Percentiles rank a stretch among this genome's conserved stretches.
Evolutionary conservation across 768 basidiomycete genomes (phyloP).

Genomic region (Rhodotorula babjevae): DNA sequence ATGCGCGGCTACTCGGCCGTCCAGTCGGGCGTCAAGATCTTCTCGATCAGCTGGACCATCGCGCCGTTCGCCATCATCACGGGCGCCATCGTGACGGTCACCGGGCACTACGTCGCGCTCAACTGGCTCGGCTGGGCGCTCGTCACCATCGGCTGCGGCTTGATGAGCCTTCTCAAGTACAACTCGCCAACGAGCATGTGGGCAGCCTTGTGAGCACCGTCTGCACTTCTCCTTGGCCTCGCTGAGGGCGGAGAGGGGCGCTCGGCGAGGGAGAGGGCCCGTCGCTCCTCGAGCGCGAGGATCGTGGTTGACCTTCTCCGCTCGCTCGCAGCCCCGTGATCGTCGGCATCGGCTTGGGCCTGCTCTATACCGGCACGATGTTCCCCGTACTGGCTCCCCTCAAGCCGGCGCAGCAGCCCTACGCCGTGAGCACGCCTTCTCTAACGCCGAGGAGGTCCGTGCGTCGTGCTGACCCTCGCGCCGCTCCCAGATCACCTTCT

Average conservation of each 20-base stretch:
- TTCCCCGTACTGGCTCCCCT: slow-evolving; percentile 56
- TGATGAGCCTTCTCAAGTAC: slow-evolving; percentile 47
- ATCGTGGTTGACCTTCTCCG: too few species aligned
- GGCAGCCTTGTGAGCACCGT: slow-evolving; percentile 10
- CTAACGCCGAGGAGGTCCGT: slow-evolving; percentile 47
- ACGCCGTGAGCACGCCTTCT: slow-evolving; percentile 48
- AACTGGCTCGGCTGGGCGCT: slow-evolving; percentile 50
- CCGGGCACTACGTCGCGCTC: slow-evolving; percentile 48
- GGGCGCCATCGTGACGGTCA: slow-evolving; percentile 1
- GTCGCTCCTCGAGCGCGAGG: too few species aligned
- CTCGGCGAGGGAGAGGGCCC: too few species aligned
- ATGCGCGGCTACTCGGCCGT: background rate
- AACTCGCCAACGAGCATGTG: slow-evolving; percentile 10
- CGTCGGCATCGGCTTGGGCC: slow-evolving; percentile 46
- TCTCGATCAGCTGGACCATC: slow-evolving; percentile 37
- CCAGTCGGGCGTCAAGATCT: slow-evolving; percentile 1
- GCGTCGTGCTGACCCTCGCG: background rate
- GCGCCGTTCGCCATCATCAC: slow-evolving; percentile 4
- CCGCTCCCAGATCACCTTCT: slow-evolving; percentile 29
- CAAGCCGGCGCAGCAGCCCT: slow-evolving; percentile 49
- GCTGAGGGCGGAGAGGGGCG: too few species aligned
- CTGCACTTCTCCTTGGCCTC: too few species aligned
- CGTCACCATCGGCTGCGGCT: slow-evolving; percentile 47
- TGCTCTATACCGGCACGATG: slow-evolving; percentile 44
- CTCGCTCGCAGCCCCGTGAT: slow-evolving; percentile 14